Percentiles rank a stretch among this genome's conserved stretches.
Conservation (phyloP, 106 monocot genomes). For the Platanthera guangdongensis region DNA sequence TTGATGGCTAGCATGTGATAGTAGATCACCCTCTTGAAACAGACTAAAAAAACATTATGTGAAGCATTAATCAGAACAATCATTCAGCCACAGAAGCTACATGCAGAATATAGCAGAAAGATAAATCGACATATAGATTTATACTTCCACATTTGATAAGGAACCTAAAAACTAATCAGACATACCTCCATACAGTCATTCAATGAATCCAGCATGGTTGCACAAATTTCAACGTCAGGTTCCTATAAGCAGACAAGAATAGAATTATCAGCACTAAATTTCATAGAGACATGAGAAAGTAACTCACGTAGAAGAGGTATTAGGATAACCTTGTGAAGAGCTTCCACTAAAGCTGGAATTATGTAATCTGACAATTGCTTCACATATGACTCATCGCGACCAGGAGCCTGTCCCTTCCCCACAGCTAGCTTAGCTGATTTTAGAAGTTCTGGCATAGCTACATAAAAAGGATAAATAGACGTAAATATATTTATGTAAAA, state of each 20-base stretch:
- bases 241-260: constrained; percentile 37
- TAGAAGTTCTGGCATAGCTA: constrained; percentile 97
- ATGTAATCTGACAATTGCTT: constrained; percentile 89
- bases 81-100: neutral
- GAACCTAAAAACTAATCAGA: neutral
- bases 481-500: neutral
- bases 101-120: neutral
- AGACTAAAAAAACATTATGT: neutral
- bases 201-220: constrained; percentile 83
- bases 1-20: neutral
- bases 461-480: neutral
- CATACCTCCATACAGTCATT: constrained; percentile 90
- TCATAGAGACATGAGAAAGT: neutral
- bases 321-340: constrained; percentile 66
- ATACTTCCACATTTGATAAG: neutral
- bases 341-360: constrained; percentile 85
- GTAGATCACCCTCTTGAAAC: neutral
- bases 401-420: constrained; percentile 79
- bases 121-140: neutral
- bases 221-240: constrained; percentile 82
- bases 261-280: constrained; percentile 1
- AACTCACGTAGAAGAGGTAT: neutral
- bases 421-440: constrained; percentile 83
- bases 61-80: neutral
- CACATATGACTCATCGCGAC: constrained; percentile 86